Evolutionary conservation across 805 yeast species (phyloP), one percentile per base, ranked within the genome.

Genomic region (Hanseniaspora mollemarum): DNA sequence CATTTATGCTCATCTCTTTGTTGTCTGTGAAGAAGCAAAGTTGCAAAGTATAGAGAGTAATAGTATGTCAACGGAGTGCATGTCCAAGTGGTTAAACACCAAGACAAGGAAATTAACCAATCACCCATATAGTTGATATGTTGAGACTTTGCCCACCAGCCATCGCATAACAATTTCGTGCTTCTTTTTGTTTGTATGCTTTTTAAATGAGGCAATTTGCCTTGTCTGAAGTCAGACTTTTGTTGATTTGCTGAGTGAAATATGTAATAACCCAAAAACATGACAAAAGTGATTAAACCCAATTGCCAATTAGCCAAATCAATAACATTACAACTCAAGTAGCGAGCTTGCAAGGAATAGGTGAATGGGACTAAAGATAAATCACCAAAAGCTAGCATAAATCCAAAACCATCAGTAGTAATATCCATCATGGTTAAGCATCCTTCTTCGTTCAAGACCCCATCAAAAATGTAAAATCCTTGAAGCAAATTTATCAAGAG

Each of bases 71-170:
- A 69, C 4, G 86, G 82, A 0, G 95, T 81, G 54, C 71, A 71
- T 58, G 80, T 76, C 10, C 95, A 95, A 1, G 96, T 86, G 9
- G 95, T 81, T 55, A 92, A 70, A 65, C 96, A 87, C 95, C 95
- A 90, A 41, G 94, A 78, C 70, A 84, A 72, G 0, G 96, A 86
- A 60, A 87, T 80, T 38, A 92, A 63, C 88, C 96, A 87, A 68
- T 92, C 98, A 39, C 98, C 98, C 53, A 88, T 74, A 66, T 92
- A 92, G 63, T 92, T 92, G 62, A 86, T 87, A 64, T 92, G 98
- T 57, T 94, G 95, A 6, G 95, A 80, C 18, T 72, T 64, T 1
- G 83, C 83, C 98, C 98, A 92, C 98, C 97, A 92, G 2, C 97
- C 96, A 60, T 87, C 92, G 50, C 80, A 76, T 41, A 92, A 68